Percentiles rank a stretch among this genome's conserved stretches.
These are phyloP conservation scores for Rhizophlyctis rosea DNA, from an alignment of 192 early-diverging fungal species.

Conservation along the genomic window DNA sequence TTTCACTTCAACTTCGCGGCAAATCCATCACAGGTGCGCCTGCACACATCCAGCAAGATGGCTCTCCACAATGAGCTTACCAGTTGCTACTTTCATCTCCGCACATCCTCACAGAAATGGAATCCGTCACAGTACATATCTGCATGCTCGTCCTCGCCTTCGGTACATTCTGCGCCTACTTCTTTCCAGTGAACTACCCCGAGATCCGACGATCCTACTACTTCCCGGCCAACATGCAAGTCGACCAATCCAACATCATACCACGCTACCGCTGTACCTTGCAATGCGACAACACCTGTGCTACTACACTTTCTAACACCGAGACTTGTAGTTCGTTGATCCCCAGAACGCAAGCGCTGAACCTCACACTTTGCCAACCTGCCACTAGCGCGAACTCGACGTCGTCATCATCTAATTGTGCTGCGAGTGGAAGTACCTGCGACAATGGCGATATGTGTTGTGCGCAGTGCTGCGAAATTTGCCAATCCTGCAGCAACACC, in stretches of 20 bases:
- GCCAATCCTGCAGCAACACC: background rate
- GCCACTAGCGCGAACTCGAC: constrained; percentile 6
- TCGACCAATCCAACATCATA: background rate
- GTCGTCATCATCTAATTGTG: background rate
- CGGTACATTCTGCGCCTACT: background rate
- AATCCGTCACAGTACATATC: no score
- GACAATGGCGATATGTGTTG: constrained; percentile 5
- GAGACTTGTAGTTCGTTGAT: background rate
- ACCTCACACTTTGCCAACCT: background rate
- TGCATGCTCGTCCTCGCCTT: no score
- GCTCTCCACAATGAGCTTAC: no score
- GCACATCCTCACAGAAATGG: no score
- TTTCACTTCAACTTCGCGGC: no score
- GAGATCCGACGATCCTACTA: constrained; percentile 2
- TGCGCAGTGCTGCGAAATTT: background rate
- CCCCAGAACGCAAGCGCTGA: background rate
- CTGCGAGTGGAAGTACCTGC: background rate
- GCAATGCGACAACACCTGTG: constrained; percentile 1
- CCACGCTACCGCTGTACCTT: constrained; percentile 3
- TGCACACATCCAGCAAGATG: no score
- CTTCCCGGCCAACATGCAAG: background rate
- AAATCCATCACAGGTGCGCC: no score
- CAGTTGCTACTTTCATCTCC: no score
- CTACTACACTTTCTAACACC: background rate
- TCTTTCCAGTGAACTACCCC: constrained; percentile 6